A percentile compares a stretch with the other conserved stretches of the same genome.
Conservation (phyloP, 176 grass and related monocot species). For the Puya raimondii region DNA sequence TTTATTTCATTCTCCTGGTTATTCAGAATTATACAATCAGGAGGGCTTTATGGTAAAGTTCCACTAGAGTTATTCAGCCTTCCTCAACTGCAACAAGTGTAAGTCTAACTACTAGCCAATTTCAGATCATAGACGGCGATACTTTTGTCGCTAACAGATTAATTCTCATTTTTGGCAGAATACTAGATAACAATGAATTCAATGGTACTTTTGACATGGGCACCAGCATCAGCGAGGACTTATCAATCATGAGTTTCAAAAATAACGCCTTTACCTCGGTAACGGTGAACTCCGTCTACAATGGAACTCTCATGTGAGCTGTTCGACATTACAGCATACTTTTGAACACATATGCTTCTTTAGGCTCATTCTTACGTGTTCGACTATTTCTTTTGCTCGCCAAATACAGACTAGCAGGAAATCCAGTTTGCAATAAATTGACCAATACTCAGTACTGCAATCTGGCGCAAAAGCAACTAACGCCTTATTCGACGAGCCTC, state of each 20-base stretch:
- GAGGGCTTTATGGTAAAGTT: conserved; percentile 49
- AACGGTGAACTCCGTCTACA: conserved; percentile 32
- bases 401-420: conserved; percentile 64
- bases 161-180: conserved; percentile 23
- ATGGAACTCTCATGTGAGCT: conserved; percentile 61
- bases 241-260: conserved; percentile 71
- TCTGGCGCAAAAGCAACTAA: conserved; percentile 11
- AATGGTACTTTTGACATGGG: conserved; percentile 74
- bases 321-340: background rate
- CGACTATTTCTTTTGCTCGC: background rate
- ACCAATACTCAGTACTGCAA: conserved; percentile 39
- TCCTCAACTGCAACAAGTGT: conserved; percentile 79
- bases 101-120: conserved; percentile 18
- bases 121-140: background rate
- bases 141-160: too few species aligned
- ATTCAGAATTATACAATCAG: conserved; percentile 73
- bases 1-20: background rate
- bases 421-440: conserved; percentile 46
- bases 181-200: conserved; percentile 65
- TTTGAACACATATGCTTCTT: background rate
- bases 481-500: conserved; percentile 64
- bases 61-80: conserved; percentile 52
- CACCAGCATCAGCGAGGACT: conserved; percentile 46
- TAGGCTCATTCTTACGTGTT: background rate
- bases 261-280: conserved; percentile 47